These are phyloP conservation scores for Apiotrichum gracile DNA, from an alignment of 1,284 basidiomycete genomes.

Conservation along the genomic window DNA sequence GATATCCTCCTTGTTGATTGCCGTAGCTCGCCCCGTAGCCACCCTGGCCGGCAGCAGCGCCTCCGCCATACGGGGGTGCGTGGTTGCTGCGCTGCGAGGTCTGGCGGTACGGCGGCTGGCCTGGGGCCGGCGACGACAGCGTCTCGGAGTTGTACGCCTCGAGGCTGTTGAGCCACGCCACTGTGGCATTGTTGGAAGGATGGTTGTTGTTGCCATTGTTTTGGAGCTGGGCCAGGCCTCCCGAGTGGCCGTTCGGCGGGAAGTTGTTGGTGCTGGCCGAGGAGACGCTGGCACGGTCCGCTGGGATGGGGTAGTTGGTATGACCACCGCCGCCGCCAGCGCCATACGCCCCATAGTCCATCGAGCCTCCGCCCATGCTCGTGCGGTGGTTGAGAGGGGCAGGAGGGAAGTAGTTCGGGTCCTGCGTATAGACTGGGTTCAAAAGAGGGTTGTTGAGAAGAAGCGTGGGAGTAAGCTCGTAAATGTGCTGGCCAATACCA, in stretches of 20 bases:
- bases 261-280: slow-evolving; percentile 7
- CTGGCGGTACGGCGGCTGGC: not conserved
- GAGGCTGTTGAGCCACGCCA: not conserved
- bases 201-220: not conserved
- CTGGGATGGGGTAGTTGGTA: not conserved
- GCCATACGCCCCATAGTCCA: not conserved
- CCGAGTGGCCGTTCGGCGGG: not conserved
- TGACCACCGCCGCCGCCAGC: not conserved
- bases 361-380: slow-evolving; percentile 2
- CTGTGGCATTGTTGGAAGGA: not conserved
- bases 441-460: slow-evolving; percentile 45
- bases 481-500: slow-evolving; percentile 44
- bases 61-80: not conserved
- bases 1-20: too few species aligned
- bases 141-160: not conserved
- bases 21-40: too few species aligned
- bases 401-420: slow-evolving; percentile 47
- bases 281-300: slow-evolving; percentile 7
- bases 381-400: slow-evolving; percentile 26
- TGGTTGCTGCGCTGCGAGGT: not conserved
- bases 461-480: slow-evolving; percentile 46
- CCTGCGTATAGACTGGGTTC: slow-evolving; percentile 38
- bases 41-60: not conserved
- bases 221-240: not conserved
- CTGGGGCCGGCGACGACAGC: not conserved